These are phyloP conservation scores for Spinellus fusiger DNA, from an alignment of 192 early-diverging fungal genomes.

Conservation along the genomic window DNA sequence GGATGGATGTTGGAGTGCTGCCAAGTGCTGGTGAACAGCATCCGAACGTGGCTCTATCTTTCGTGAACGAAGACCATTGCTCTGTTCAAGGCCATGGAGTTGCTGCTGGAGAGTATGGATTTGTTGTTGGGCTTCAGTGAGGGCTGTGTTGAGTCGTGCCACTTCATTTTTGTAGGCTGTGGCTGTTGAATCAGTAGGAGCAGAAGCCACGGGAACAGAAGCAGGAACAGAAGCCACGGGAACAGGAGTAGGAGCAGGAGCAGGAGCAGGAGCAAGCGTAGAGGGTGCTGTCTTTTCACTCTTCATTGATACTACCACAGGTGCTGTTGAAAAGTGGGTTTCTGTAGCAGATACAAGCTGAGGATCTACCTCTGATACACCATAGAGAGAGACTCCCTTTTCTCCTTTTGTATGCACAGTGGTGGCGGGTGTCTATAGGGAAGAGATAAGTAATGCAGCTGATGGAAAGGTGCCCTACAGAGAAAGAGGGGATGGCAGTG, in stretches of 20 bases:
- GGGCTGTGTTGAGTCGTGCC: neutral
- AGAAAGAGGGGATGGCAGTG: too few species aligned
- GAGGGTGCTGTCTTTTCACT: neutral
- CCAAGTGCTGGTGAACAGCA: conserved; percentile 31
- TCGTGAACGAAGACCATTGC: neutral
- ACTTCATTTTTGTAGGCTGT: too few species aligned
- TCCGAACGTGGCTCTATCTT: neutral
- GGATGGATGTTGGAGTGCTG: conserved; percentile 26
- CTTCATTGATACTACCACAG: neutral
- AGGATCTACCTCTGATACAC: neutral
- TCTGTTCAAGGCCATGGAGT: neutral
- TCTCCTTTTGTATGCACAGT: too few species aligned
- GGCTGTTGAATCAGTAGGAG: neutral
- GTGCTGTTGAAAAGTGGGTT: neutral
- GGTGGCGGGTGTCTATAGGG: too few species aligned
- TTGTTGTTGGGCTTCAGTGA: neutral
- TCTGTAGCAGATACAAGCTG: neutral
- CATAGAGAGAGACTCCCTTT: too few species aligned
- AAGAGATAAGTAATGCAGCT: too few species aligned
- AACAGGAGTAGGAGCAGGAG: neutral
- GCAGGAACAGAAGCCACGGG: neutral
- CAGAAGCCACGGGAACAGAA: neutral
- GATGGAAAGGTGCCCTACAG: too few species aligned
- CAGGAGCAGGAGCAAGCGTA: neutral
- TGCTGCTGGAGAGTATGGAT: neutral